Evolutionary conservation across 176 grass and related monocot genomes (phyloP).

Genomic region (Dactylis glomerata): DNA sequence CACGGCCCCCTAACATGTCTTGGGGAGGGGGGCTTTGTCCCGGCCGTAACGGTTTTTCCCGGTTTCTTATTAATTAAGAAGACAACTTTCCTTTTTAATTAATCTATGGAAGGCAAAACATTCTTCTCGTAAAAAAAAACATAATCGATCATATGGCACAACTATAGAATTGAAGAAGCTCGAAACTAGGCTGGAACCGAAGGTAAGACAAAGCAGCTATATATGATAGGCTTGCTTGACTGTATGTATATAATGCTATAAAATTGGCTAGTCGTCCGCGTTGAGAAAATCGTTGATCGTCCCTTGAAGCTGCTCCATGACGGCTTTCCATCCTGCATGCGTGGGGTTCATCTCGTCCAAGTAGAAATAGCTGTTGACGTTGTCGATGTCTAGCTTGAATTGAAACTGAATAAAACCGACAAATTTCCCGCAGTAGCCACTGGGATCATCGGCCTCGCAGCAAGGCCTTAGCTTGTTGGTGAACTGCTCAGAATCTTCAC

Average conservation of each 20-base stretch:
- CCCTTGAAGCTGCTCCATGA: constrained; percentile 10
- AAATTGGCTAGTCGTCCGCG: background rate
- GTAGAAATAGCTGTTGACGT: constrained; percentile 1
- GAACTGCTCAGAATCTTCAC: background rate
- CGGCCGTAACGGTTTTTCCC: too few species aligned
- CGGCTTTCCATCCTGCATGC: background rate
- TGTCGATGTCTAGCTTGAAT: background rate
- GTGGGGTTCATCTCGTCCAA: constrained; percentile 9
- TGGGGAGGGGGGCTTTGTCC: too few species aligned
- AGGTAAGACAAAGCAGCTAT: too few species aligned
- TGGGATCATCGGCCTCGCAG: background rate
- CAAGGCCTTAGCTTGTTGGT: background rate
- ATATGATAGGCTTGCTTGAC: background rate
- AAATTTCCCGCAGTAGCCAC: background rate
- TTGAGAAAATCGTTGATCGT: background rate
- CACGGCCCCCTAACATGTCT: too few species aligned
- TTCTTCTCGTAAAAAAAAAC: too few species aligned
- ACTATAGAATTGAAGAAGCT: too few species aligned
- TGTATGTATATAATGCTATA: background rate
- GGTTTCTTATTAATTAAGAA: too few species aligned
- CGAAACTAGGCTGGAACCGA: too few species aligned
- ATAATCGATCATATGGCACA: too few species aligned
- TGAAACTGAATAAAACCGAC: too few species aligned
- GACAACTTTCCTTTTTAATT: too few species aligned
- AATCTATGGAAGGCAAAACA: too few species aligned